Conservation (phyloP, 2,329 filamentous ascomycete species). For the Hirsutella minnesotensis region DNA sequence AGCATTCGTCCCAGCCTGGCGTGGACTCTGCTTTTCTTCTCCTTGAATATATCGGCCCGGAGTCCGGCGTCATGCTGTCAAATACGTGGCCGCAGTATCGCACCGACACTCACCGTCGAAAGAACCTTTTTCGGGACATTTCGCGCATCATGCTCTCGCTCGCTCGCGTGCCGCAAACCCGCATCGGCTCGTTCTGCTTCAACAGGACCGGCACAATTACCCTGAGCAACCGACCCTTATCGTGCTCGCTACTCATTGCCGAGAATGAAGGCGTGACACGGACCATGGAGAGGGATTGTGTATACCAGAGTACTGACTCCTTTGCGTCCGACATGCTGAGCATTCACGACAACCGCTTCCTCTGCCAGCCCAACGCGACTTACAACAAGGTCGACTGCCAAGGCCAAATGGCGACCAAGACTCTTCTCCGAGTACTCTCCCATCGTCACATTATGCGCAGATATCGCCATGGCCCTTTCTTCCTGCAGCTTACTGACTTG, state of each 20-base stretch:
- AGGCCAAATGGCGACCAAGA: constrained; percentile 14
- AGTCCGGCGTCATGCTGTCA: constrained; percentile 16
- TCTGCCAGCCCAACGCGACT: constrained; percentile 13
- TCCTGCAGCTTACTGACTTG: constrained; percentile 18
- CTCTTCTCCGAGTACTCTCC: constrained; percentile 11
- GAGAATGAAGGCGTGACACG: constrained; percentile 21
- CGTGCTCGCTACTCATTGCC: constrained; percentile 14
- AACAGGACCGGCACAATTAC: constrained; percentile 16
- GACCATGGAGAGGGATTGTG: constrained; percentile 15
- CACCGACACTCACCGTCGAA: constrained; percentile 4
- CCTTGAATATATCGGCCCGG: constrained; percentile 13
- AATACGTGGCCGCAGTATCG: constrained; percentile 11
- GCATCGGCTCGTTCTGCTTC: constrained; percentile 17
- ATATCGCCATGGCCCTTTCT: constrained; percentile 13
- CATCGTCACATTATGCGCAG: constrained; percentile 13
- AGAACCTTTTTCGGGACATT: constrained; percentile 17
- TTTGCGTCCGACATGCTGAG: constrained; percentile 13
- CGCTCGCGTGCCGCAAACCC: constrained; percentile 14
- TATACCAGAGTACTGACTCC: constrained; percentile 17
- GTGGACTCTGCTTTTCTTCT: constrained; percentile 13
- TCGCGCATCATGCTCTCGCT: constrained; percentile 15
- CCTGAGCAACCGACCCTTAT: constrained; percentile 19
- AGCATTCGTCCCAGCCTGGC: constrained; percentile 1
- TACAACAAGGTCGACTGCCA: constrained; percentile 13
- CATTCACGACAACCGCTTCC: constrained; percentile 12